These are phyloP conservation scores for Grammothele lineata DNA, from an alignment of 768 basidiomycete genomes.

Conservation along the genomic window DNA sequence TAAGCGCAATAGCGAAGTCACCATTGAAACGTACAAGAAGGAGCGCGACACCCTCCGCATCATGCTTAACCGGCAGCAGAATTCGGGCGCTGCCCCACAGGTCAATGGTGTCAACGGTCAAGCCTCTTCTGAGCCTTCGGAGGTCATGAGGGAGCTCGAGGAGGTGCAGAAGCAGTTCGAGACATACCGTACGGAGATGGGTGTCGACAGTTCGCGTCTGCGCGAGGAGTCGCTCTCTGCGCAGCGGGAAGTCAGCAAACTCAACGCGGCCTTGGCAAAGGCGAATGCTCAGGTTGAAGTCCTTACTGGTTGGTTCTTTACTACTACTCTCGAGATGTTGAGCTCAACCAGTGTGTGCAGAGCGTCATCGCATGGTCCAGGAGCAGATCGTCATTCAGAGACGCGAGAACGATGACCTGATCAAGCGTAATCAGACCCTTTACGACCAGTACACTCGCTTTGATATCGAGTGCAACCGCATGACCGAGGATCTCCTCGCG, in stretches of 20 bases:
- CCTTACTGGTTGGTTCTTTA: conserved; percentile 59
- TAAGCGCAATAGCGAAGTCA: conserved; percentile 62
- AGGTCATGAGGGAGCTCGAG: conserved; percentile 55
- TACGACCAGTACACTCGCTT: conserved; percentile 69
- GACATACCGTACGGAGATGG: conserved; percentile 74
- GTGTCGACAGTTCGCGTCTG: conserved; percentile 65
- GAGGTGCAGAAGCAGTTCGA: conserved; percentile 81
- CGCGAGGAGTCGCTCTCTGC: conserved; percentile 65
- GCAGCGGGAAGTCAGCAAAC: conserved; percentile 64
- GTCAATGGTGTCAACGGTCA: conserved; percentile 31
- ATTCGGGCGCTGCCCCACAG: conserved; percentile 4
- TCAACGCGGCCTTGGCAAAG: conserved; percentile 70
- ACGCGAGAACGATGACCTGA: conserved; percentile 61
- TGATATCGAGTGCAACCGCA: conserved; percentile 70
- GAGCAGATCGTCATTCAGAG: conserved; percentile 62
- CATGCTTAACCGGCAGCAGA: conserved; percentile 54
- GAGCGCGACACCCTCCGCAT: conserved; percentile 83
- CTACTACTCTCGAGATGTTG: no score
- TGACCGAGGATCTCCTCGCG: conserved; percentile 59
- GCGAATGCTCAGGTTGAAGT: conserved; percentile 80
- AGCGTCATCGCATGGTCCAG: conserved; percentile 66
- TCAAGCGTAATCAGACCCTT: conserved; percentile 66
- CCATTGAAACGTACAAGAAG: conserved; percentile 77
- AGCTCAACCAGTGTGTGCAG: no score
- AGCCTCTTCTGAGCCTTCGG: conserved; percentile 22